Evolutionary conservation across 805 yeast genomes (phyloP).

Genomic region (Candida morakotiae): DNA sequence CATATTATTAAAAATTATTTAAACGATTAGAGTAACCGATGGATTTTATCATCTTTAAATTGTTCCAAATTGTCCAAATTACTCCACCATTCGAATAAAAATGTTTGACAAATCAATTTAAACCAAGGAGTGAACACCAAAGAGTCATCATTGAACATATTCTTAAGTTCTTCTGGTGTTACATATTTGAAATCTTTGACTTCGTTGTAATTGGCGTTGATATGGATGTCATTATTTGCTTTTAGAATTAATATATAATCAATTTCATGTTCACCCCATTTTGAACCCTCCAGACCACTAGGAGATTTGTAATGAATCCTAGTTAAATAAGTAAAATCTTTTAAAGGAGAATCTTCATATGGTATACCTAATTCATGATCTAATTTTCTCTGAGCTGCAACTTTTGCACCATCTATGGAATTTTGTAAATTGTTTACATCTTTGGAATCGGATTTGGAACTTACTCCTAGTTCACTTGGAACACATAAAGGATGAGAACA

Average conservation of each 20-base stretch:
- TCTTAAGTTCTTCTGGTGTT: conserved; percentile 56
- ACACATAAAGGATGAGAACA: conserved; percentile 96
- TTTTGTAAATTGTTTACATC: conserved; percentile 39
- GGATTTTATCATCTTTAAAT: conserved; percentile 44
- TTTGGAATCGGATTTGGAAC: conserved; percentile 9
- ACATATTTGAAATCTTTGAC: conserved; percentile 82
- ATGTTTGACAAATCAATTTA: conserved; percentile 87
- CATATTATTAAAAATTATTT: conserved; percentile 7
- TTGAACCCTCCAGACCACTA: conserved; percentile 52
- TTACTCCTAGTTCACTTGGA: conserved; percentile 68
- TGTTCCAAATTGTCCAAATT: conserved; percentile 55
- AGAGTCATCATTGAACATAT: conserved; percentile 67
- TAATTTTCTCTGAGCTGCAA: conserved; percentile 88
- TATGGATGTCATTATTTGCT: conserved; percentile 46
- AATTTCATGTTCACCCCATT: conserved; percentile 98
- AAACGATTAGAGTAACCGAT: conserved; percentile 40
- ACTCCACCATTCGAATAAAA: conserved; percentile 93
- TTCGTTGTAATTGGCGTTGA: conserved; percentile 68
- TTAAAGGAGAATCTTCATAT: conserved; percentile 53
- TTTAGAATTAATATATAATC: conserved; percentile 86
- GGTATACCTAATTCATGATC: conserved; percentile 91
- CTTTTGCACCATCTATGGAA: conserved; percentile 73
- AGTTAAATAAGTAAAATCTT: conserved; percentile 76
- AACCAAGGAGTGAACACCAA: conserved; percentile 96
- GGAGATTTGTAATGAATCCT: conserved; percentile 93